A percentile compares a stretch with the other conserved stretches of the same genome.
Conservation (phyloP, 805 yeast genomes). For the Wickerhamomyces chambardii region DNA sequence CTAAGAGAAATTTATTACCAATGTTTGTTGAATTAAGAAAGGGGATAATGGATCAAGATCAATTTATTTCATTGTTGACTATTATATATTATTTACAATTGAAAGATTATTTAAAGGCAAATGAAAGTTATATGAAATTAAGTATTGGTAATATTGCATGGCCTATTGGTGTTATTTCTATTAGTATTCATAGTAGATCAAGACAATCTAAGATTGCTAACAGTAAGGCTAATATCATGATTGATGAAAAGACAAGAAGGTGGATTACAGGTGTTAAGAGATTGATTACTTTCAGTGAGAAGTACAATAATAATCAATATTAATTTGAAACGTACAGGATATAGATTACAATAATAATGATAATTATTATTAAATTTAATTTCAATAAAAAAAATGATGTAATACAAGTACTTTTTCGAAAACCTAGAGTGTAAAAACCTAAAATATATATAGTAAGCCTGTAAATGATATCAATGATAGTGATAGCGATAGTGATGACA, state of each 20-base stretch:
- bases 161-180: slow-evolving; percentile 81
- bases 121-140: slow-evolving; percentile 61
- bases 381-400: too few relatives aligned
- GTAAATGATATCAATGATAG: too few relatives aligned
- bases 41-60: slow-evolving; percentile 24
- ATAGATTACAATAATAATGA: too few relatives aligned
- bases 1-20: slow-evolving; percentile 41
- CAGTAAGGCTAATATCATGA: slow-evolving; percentile 64
- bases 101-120: slow-evolving; percentile 39
- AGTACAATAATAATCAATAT: not conserved
- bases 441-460: too few relatives aligned
- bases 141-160: slow-evolving; percentile 86
- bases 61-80: slow-evolving; percentile 47
- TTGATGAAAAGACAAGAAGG: slow-evolving; percentile 60
- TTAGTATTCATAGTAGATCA: slow-evolving; percentile 73
- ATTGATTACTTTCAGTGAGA: slow-evolving; percentile 42
- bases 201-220: slow-evolving; percentile 52
- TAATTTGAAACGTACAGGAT: not conserved
- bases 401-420: too few relatives aligned
- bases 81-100: slow-evolving; percentile 53
- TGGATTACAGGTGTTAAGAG: slow-evolving; percentile 77
- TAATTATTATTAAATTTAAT: too few relatives aligned
- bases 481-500: too few relatives aligned
- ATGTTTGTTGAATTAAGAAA: slow-evolving; percentile 45
- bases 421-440: too few relatives aligned